phyloP scores from a whole-genome alignment of 768 basidiomycete genomes.

The Kwoniella dejecticola region DNA sequence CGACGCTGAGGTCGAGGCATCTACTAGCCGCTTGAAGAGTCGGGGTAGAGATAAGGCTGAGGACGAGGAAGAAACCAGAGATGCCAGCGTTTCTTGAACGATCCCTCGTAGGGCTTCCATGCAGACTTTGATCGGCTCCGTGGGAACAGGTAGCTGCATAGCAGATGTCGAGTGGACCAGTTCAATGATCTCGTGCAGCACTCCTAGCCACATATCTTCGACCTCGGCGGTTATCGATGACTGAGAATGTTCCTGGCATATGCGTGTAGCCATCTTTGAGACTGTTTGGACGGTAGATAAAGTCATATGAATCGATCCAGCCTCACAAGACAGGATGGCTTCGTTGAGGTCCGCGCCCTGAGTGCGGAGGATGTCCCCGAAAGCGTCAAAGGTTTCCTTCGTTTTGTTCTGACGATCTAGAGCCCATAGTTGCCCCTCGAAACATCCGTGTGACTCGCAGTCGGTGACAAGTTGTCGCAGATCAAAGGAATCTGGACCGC shows the following conservation, averaged over 20 bases:
- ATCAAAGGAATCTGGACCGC: slow-evolving; percentile 64
- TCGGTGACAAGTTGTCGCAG: slow-evolving; percentile 63
- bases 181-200: slow-evolving; percentile 78
- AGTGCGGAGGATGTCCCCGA: slow-evolving; percentile 58
- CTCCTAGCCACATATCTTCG: slow-evolving; percentile 90
- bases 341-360: slow-evolving; percentile 39
- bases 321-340: slow-evolving; percentile 19
- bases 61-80: slow-evolving; percentile 80
- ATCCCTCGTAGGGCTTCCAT: slow-evolving; percentile 68
- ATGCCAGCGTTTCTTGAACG: slow-evolving; percentile 79
- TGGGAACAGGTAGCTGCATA: not conserved
- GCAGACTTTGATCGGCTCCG: slow-evolving; percentile 30
- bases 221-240: slow-evolving; percentile 12
- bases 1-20: slow-evolving; percentile 63
- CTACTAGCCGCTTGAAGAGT: slow-evolving; percentile 87
- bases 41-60: slow-evolving; percentile 83
- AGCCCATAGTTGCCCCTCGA: slow-evolving; percentile 81
- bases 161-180: slow-evolving; percentile 68
- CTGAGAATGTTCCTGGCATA: slow-evolving; percentile 67
- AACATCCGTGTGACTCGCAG: slow-evolving; percentile 69
- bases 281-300: slow-evolving; percentile 61
- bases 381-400: slow-evolving; percentile 67
- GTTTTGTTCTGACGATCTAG: slow-evolving; percentile 68
- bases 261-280: slow-evolving; percentile 64
- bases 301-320: slow-evolving; percentile 23